Base-by-base conservation (phyloP, 2,329 filamentous ascomycete genomes). In the Fusarium irregulare region DNA sequence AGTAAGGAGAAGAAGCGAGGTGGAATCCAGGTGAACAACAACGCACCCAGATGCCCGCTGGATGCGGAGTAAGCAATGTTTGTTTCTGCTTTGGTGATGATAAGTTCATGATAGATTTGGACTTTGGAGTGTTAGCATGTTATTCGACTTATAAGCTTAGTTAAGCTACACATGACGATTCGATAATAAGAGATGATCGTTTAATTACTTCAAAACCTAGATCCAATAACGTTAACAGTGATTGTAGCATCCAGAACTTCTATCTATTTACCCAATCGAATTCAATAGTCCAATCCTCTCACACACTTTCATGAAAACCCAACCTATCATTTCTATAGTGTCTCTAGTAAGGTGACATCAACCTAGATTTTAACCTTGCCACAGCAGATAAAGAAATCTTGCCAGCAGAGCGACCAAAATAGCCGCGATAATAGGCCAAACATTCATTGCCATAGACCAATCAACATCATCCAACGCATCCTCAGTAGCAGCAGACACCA, bases 1-100 rank as follows among this genome's bases (percentile, higher is more conserved):
- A 91, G 88, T 59, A 83, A 87, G 59, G 91, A 96, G 85, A 93
- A 92, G 87, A 97, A 97, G 87, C 86, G 94, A 20, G 93, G 93
- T 10, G 94, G 93, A 0, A 93, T 97, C 71, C 94, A 97, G 82
- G 93, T 97, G 4, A 88, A 97, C 79, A 88, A 97, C 78, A 92
- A 86, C 27, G 83, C 91, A 11, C 93, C 93, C 2, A 88, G 90
- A 53, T 92, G 91, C 44, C 90, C 91, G 12, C 82, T 94, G 50
- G 92, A 95, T 82, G 93, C 92, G 0, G 93, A 95, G 79, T 95
- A 87, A 76, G 55, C 46, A 57, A 57, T 23, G 53, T 44, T n/a
- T 32, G 23, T 32, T 60, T 63, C 63, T 69, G 49, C 51, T 51
- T 60, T 53, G 47, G 67, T 13, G 50, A 8, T 14, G 7, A 60